Conservation (phyloP, 1,284 basidiomycete species). For the Wallemia ichthyophaga region DNA sequence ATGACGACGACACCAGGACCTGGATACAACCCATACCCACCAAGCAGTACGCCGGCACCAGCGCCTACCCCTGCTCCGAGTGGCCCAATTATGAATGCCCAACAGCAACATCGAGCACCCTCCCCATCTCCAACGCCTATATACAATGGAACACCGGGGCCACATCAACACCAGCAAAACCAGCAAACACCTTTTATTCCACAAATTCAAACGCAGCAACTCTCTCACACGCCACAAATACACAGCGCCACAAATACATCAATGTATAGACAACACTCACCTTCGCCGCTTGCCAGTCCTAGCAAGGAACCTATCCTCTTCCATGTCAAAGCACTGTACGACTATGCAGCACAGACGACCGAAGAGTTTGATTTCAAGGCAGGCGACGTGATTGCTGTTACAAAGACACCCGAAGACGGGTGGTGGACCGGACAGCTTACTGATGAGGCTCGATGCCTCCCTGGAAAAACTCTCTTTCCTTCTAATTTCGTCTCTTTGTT, state of each 20-base stretch:
- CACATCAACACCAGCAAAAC: background rate
- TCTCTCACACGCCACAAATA: background rate
- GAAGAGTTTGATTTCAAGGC: conserved; percentile 76
- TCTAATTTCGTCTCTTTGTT: conserved; percentile 43
- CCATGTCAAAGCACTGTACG: conserved; percentile 52
- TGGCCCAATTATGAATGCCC: background rate
- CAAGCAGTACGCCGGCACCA: background rate
- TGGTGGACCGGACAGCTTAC: conserved; percentile 71
- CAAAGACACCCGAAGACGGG: conserved; percentile 63
- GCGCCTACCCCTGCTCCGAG: too few species aligned
- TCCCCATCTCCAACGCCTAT: background rate
- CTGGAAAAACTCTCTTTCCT: conserved; percentile 60
- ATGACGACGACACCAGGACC: background rate
- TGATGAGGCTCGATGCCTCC: conserved; percentile 47
- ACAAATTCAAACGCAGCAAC: background rate
- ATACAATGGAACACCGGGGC: background rate
- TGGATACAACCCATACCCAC: background rate
- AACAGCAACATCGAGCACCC: background rate
- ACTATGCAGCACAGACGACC: conserved; percentile 56
- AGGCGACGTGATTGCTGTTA: conserved; percentile 75
- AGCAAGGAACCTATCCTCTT: background rate
- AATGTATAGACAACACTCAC: background rate
- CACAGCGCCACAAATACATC: background rate
- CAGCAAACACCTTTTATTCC: background rate
- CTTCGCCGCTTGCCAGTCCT: background rate